These are phyloP conservation scores for Chalciporus sphaerocephalus DNA, from an alignment of 768 basidiomycete genomes.

Conservation along the genomic window DNA sequence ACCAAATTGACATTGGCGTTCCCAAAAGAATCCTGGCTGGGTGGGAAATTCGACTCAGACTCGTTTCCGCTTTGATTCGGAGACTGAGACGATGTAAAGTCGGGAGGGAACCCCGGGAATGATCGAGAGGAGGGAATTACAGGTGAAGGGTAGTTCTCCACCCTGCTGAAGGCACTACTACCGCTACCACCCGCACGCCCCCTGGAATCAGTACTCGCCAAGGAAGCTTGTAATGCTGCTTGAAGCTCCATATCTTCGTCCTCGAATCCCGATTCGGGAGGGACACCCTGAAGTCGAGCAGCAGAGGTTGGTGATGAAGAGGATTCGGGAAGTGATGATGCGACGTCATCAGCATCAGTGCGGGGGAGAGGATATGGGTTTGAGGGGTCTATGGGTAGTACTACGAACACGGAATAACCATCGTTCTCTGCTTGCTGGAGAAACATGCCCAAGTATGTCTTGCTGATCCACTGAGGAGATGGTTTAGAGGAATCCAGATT, in stretches of 20 bases:
- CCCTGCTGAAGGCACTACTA: constrained; percentile 9
- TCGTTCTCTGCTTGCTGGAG: constrained; percentile 83
- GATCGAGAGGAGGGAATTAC: constrained; percentile 27
- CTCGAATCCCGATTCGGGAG: constrained; percentile 44
- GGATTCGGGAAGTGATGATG: constrained; percentile 57
- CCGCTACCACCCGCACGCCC: constrained; percentile 5
- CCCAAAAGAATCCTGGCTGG: constrained; percentile 29
- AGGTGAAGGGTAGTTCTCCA: constrained; percentile 17
- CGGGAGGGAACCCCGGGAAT: constrained; percentile 22
- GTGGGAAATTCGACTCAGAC: constrained; percentile 21
- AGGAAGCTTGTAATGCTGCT: constrained; percentile 79
- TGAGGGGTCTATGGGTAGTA: constrained; percentile 58
- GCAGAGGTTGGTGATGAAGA: constrained; percentile 29
- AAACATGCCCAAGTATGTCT: constrained; percentile 79
- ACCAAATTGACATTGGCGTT: constrained; percentile 48
- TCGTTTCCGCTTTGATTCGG: constrained; percentile 9
- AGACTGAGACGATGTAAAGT: constrained; percentile 10
- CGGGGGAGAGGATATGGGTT: constrained; percentile 52
- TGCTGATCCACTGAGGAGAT: constrained; percentile 78
- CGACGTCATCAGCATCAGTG: constrained; percentile 68
- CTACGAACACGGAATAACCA: constrained; percentile 81
- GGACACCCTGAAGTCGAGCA: constrained; percentile 4
- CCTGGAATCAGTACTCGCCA: constrained; percentile 34
- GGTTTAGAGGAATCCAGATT: constrained; percentile 76
- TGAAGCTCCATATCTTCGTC: constrained; percentile 89